phyloP scores from a whole-genome alignment of 2,329 filamentous ascomycete genomes.

The Arthrobotrys sinensis region DNA sequence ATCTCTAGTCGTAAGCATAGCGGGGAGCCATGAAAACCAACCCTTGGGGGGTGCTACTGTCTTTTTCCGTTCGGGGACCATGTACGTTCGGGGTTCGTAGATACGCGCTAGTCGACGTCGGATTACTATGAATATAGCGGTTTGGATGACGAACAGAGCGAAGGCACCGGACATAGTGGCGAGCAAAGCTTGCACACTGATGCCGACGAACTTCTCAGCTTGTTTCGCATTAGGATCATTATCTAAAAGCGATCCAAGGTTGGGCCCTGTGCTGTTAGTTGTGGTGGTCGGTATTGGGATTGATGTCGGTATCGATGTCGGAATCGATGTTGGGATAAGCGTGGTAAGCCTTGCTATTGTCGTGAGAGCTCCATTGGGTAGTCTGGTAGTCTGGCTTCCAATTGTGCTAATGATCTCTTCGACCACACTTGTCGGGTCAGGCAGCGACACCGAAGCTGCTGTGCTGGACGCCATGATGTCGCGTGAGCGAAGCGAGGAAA shows the following conservation, averaged over 20 bases:
- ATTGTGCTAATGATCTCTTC: conserved; percentile 15
- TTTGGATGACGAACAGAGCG: conserved; percentile 54
- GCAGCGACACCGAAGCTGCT: conserved; percentile 11
- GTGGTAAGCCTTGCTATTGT: conserved; percentile 15
- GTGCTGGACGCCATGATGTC: conserved; percentile 44
- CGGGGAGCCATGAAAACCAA: conserved; percentile 48
- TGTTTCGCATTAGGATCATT: conserved; percentile 45
- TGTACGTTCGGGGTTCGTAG: conserved; percentile 56
- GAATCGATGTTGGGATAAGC: neutral
- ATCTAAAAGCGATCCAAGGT: conserved; percentile 16
- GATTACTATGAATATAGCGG: conserved; percentile 37
- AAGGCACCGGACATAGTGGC: conserved; percentile 57
- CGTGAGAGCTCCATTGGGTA: conserved; percentile 21
- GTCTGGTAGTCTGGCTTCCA: conserved; percentile 9
- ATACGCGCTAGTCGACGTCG: conserved; percentile 45
- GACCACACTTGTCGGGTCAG: conserved; percentile 12
- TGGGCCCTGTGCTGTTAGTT: neutral
- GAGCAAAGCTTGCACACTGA: conserved; percentile 47
- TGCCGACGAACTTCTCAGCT: conserved; percentile 48
- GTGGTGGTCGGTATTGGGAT: conserved; percentile 35
- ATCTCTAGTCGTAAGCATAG: conserved; percentile 66
- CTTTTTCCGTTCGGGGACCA: conserved; percentile 58
- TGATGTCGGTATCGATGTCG: conserved; percentile 3
- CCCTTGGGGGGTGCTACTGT: conserved; percentile 42
- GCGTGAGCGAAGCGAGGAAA: conserved; percentile 26